Evolutionary conservation across 345 rosid genomes (phyloP), one percentile per base, ranked within the genome.

Genomic region (Hypericum androsaemum): DNA sequence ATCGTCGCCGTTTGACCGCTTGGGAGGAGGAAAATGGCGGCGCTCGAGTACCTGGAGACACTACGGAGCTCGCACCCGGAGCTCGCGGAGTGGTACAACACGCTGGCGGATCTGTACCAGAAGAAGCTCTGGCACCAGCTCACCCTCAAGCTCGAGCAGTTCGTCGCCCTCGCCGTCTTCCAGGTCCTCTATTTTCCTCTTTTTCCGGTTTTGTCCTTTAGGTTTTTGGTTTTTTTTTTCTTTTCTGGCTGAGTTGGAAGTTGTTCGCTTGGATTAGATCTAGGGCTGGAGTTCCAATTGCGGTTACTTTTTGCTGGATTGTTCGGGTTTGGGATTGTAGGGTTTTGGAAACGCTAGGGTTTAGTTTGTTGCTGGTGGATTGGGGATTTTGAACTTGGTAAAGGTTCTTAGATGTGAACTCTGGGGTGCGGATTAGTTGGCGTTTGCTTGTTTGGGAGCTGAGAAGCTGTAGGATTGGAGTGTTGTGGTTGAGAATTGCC

Each of bases 111-210:
- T 82, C 94, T 94, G 73, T 94, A 94, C 67, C 86, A 86, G 79
- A 82, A 73, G 80, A 94, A 94, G 87, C 99, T 94, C n/a, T 94
- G 99, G 97, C 95, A 94, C 60, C 95, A 94, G 71, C 97, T 94
- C 62, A 78, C 97, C 66, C 78, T 85, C 68, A 94, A 94, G 85
- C 97, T 94, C 39, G 97, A 94, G 47, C 90, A 86, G 78, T 88
- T 94, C 80, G 81, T 88, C 16, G 80, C 97, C 47, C 97, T 78
- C 66, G 61, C 94, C 37, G 80, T 79, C 58, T 82, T 79, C 55
- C 94, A 88, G 97, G 97, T 88, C 46, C 8, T 6, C 32, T 39
- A 12, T 54, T 22, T 13, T 8, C 9, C 32, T 28, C 41, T 4
- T 5, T 38, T 63, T 39, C 43, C 38, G 0, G n/a, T 32, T 7